These are phyloP conservation scores for Corymbia maculata DNA, from an alignment of 345 rosid species.

Conservation along the genomic window DNA sequence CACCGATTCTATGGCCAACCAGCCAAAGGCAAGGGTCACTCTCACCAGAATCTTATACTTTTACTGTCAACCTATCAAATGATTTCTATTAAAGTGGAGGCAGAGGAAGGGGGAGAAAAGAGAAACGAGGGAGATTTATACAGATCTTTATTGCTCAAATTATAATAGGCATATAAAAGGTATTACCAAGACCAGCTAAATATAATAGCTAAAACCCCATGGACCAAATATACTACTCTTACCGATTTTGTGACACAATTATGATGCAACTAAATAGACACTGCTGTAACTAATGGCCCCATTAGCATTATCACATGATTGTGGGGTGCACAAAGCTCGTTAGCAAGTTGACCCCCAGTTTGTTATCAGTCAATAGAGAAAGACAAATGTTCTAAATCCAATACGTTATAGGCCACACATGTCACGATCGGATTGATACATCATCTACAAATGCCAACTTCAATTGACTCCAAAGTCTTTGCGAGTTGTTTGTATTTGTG, in stretches of 20 bases:
- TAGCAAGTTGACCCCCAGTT: background rate
- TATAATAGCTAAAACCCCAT: background rate
- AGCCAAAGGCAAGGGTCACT: background rate
- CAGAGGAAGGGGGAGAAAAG: background rate
- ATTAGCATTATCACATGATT: background rate
- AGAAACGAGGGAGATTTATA: background rate
- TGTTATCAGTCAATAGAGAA: background rate
- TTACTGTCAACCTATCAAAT: background rate
- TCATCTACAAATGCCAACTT: background rate
- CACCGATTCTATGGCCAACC: fast-evolving
- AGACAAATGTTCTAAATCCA: background rate
- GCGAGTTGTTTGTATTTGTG: background rate
- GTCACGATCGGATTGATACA: background rate
- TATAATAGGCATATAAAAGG: background rate
- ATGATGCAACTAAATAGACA: background rate
- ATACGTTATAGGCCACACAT: background rate
- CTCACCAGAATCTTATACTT: background rate
- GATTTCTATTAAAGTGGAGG: background rate
- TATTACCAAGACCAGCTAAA: background rate
- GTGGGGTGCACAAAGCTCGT: background rate
- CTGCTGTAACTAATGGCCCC: background rate
- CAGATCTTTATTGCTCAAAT: background rate
- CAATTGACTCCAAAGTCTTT: background rate
- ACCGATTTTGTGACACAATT: background rate
- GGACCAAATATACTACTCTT: background rate